Evolutionary conservation across 129 eudicot genomes (phyloP).

Genomic region (Lactuca saligna): DNA sequence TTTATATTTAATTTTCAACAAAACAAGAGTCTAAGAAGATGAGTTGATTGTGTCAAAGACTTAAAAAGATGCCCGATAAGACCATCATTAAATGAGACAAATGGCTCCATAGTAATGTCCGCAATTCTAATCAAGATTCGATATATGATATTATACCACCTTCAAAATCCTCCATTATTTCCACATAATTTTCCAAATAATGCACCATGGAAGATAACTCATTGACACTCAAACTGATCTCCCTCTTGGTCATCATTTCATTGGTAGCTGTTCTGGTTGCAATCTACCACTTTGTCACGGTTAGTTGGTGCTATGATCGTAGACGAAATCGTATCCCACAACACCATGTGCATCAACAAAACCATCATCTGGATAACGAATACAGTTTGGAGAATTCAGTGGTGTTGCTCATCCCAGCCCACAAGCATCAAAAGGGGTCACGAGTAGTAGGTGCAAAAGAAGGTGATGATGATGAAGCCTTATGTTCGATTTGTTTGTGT

Average conservation of each 20-base stretch:
- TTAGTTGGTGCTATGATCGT: constrained; percentile 24
- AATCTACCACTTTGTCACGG: constrained; percentile 46
- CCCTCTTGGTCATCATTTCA: constrained; percentile 41
- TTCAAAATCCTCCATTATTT: constrained; percentile 28
- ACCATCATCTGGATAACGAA: constrained; percentile 9
- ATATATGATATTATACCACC: constrained; percentile 4
- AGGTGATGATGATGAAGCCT: constrained; percentile 28
- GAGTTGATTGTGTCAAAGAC: constrained; percentile 29
- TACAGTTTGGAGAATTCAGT: constrained; percentile 48
- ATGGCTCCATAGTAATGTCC: constrained; percentile 42
- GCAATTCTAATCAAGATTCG: constrained; percentile 29
- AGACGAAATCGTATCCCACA: constrained; percentile 19
- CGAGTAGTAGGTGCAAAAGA: constrained; percentile 20
- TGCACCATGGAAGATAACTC: constrained; percentile 36
- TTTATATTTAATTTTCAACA: not conserved
- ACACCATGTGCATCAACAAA: constrained; percentile 20
- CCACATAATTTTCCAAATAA: constrained; percentile 1
- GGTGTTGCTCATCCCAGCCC: constrained; percentile 51
- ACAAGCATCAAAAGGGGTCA: constrained; percentile 39
- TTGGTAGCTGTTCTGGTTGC: constrained; percentile 43
- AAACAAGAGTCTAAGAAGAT: constrained; percentile 24
- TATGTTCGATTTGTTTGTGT: constrained; percentile 51
- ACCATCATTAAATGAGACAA: constrained; percentile 35
- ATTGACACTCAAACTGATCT: constrained; percentile 39
- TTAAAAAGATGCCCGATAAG: constrained; percentile 13